Evolutionary conservation across 331 rosid genomes (phyloP).

Genomic region (Spiraea crenata): DNA sequence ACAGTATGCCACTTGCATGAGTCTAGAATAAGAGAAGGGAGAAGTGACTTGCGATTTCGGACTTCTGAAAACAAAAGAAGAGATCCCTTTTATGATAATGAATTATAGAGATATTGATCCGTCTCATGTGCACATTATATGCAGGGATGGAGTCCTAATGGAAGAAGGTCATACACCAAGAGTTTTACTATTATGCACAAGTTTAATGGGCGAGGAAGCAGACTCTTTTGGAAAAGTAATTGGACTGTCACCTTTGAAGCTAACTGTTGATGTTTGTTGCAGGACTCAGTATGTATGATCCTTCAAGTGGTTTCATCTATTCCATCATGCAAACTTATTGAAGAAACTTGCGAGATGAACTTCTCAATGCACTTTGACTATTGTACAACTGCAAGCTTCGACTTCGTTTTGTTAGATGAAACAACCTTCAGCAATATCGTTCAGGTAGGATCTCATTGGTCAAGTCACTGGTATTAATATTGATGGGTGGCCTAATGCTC

Average conservation of each 20-base stretch:
- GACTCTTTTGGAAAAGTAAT: conserved; percentile 80
- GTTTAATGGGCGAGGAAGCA: conserved; percentile 86
- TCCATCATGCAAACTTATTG: conserved; percentile 72
- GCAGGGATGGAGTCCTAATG: conserved; percentile 97
- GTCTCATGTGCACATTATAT: conserved; percentile 70
- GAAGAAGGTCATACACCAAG: conserved; percentile 82
- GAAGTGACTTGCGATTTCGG: conserved; percentile 69
- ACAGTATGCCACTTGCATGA: conserved; percentile 45
- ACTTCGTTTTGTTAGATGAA: conserved; percentile 71
- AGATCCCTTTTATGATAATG: conserved; percentile 55
- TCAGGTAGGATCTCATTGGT: conserved; percentile 53
- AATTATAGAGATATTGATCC: conserved; percentile 69
- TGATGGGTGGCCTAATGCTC: conserved; percentile 23
- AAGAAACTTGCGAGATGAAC: conserved; percentile 74
- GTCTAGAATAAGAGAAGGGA: conserved; percentile 56
- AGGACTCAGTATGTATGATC: conserved; percentile 86
- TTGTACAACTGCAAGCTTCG: conserved; percentile 75
- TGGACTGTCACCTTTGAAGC: conserved; percentile 49
- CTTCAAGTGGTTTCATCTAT: conserved; percentile 79
- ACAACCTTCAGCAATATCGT: conserved; percentile 61
- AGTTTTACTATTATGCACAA: conserved; percentile 83
- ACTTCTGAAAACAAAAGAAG: conserved; percentile 68
- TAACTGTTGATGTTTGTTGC: conserved; percentile 85
- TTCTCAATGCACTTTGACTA: conserved; percentile 89
- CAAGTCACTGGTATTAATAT: conserved; percentile 21